Base-by-base conservation (phyloP, 2,329 filamentous ascomycete genomes). In the Hypomyces perniciosus region DNA sequence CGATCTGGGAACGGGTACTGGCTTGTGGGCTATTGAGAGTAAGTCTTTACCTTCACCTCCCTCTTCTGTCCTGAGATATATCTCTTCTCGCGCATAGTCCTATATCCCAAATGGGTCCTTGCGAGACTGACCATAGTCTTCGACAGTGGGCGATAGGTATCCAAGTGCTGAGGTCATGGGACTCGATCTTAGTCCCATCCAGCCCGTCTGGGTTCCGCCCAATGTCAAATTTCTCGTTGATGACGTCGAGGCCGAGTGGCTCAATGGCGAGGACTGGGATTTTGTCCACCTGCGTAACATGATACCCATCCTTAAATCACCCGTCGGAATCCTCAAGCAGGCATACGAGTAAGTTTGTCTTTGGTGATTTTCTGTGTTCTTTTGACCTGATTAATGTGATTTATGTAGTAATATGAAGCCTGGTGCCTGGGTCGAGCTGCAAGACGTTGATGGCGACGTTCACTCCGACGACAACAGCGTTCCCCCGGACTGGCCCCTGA, bases 1-100 rank as follows among this genome's bases (percentile, higher is more conserved):
- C 10, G 74, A 77, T 38, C 61, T 77, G 7, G 75, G 76, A 7
- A 78, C 76, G 2, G 75, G 76, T 2, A 77, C 71, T 4, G 73
- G 73, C 58, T 56, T 54, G 5, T 78, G 75, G 74, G 73, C 76
- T 1, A 72, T 79, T 34, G 66, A 69, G 44, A 61, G 62, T 48
- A 48, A 29, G 51, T 53, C 30, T 40, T 8, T 26, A 3, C 29
- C n/a, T 28, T 13, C 4, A 29, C 41, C 7, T 33, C 29, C 26
- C 28, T 10, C n/a, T 28, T 44, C 29, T 44, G 12, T 44, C 2
- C 28, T 7, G 12, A 27, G 28, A 44, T 44, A 27, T 20, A 27
- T 42, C 13, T 35, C 33, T 20, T 20, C 20, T 20, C 20, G 20
- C 20, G 20, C 20, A 20, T 20, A 20, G 20, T 20, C 20, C 20